Percentiles rank a stretch among this genome's conserved stretches.
phyloP scores from a whole-genome alignment of 768 basidiomycete genomes.

The Hortiboletus campestris region DNA sequence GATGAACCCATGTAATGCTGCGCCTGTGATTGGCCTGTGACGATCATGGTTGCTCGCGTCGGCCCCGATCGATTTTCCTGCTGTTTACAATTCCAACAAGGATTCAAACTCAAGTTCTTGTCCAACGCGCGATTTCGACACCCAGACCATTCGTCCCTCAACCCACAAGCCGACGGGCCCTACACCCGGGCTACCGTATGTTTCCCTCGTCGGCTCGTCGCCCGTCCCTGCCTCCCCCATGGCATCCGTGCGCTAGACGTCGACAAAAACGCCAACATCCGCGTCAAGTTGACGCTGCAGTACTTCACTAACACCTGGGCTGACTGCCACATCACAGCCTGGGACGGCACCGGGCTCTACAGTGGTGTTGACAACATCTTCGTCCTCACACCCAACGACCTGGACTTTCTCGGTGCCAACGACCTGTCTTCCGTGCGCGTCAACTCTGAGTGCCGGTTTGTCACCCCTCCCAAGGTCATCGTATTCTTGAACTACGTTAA shows the following conservation, averaged over 20 bases:
- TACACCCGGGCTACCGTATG: constrained; percentile 2
- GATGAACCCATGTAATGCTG: no score
- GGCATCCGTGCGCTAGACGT: constrained; percentile 13
- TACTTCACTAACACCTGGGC: constrained; percentile 1
- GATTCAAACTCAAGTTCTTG: no score
- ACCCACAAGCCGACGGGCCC: constrained; percentile 7
- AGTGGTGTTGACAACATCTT: no score
- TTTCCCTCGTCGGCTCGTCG: constrained; percentile 14
- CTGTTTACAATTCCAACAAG: no score
- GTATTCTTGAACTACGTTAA: constrained; percentile 12
- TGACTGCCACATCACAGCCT: not conserved
- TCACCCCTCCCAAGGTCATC: constrained; percentile 16
- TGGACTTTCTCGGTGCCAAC: no score
- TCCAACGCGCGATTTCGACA: no score
- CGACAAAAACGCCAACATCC: constrained; percentile 5
- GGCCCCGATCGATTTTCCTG: no score
- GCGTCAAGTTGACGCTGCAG: constrained; percentile 4
- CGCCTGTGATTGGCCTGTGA: no score
- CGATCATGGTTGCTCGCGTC: no score
- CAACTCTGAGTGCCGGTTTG: constrained; percentile 11
- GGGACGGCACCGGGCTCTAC: not conserved
- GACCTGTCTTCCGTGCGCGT: not conserved
- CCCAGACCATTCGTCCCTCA: not conserved
- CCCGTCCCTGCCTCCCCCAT: constrained; percentile 18
- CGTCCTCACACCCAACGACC: not conserved